Base-by-base conservation (phyloP, 352 stramenopile genomes). In the Hyphochytrium catenoides region DNA sequence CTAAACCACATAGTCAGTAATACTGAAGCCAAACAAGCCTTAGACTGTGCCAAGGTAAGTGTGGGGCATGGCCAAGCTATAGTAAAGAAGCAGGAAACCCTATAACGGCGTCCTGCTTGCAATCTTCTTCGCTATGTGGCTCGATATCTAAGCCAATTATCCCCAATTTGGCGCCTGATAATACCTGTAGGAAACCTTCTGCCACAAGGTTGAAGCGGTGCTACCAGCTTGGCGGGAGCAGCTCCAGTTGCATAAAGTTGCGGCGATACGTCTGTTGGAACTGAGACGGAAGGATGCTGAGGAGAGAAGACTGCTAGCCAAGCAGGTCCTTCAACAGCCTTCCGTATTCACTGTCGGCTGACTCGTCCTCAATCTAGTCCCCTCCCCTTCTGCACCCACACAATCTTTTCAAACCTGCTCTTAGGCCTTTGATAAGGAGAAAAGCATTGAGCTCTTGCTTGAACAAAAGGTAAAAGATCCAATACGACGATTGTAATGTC, bases 401-500 rank as follows among this genome's bases (percentile, higher is more conserved):
- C n/a, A 25, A 25, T 11, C 25, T 34, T 7, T 9, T 28, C 5
- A 11, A 14, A 8, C 9, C 11, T 8, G 11, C 8, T 23, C 12
- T 14, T 44, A 82, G 68, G 72, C 56, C 6, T 82, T 79, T 49
- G 62, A 82, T 26, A 75, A 72, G 19, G 65, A 79, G 30, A 63
- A 73, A 26, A 68, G 50, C 7, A 31, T 79, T 1, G 58, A 69
- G 18, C 54, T 67, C 34, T 44, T 78, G 26, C 70, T 83, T 30
- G 51, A 47, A 3, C 61, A 69, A 47, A 73, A 62, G 42, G 65
- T 83, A 41, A n/a, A n/a, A n/a, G n/a, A n/a, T n/a, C n/a, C n/a
- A n/a, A n/a, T n/a, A n/a, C n/a, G n/a, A n/a, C n/a, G n/a, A n/a
- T n/a, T n/a, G n/a, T n/a, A n/a, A n/a, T n/a, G n/a, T n/a, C n/a